Conservation (phyloP, 805 yeast species). For the Starmerella kuoi region DNA sequence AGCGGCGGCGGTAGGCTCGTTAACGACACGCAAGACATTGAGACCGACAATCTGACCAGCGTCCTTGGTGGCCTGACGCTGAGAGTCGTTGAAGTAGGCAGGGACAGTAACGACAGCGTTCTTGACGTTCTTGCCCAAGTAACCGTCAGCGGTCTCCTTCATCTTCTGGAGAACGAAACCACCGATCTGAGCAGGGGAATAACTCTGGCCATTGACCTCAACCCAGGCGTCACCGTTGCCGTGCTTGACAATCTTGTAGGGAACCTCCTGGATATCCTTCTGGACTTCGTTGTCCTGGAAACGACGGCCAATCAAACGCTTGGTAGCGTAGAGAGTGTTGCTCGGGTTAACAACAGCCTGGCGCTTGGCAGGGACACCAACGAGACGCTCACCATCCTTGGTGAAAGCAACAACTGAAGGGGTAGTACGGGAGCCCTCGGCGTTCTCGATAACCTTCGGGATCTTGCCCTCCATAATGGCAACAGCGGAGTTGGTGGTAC, state of each 20-base stretch:
- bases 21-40: slow-evolving; percentile 77
- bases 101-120: slow-evolving; percentile 89
- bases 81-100: slow-evolving; percentile 83
- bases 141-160: slow-evolving; percentile 96
- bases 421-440: slow-evolving; percentile 68
- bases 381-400: slow-evolving; percentile 78
- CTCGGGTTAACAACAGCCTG: slow-evolving; percentile 92
- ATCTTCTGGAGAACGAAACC: slow-evolving; percentile 88
- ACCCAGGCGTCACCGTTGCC: slow-evolving; percentile 94
- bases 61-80: slow-evolving; percentile 89
- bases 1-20: slow-evolving; percentile 91
- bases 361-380: slow-evolving; percentile 91
- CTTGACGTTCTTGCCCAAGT: slow-evolving; percentile 73
- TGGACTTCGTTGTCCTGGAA: slow-evolving; percentile 83
- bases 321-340: slow-evolving; percentile 88
- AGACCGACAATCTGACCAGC: slow-evolving; percentile 96
- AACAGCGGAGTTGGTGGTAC: slow-evolving; percentile 84
- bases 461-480: slow-evolving; percentile 69
- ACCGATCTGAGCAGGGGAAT: slow-evolving; percentile 93
- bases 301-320: slow-evolving; percentile 88
- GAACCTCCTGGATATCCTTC: slow-evolving; percentile 75
- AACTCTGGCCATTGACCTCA: slow-evolving; percentile 72
- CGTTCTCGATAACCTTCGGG: slow-evolving; percentile 68
- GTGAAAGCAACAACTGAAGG: slow-evolving; percentile 94
- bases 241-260: slow-evolving; percentile 84